These are phyloP conservation scores for Nannochloris sp. DNA, from an alignment of 139 green algal genomes.

Conservation along the genomic window DNA sequence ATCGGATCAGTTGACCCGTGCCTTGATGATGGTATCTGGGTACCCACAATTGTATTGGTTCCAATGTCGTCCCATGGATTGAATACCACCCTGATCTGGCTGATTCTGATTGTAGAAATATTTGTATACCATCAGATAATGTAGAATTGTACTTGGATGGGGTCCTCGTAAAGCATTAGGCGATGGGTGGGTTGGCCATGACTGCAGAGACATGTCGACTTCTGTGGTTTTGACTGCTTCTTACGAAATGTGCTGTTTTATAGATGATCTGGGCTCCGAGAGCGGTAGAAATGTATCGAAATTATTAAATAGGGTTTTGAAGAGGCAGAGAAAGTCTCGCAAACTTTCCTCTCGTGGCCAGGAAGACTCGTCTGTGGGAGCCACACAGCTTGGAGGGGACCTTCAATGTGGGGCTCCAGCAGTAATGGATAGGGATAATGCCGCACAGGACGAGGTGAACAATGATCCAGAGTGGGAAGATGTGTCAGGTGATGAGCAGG, in stretches of 20 bases:
- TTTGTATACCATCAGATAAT: too few species aligned
- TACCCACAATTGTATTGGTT: too few species aligned
- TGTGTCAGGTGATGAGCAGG: neutral
- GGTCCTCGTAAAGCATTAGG: too few species aligned
- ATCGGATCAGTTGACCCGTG: too few species aligned
- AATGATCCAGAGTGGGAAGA: conserved; percentile 16
- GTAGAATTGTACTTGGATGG: too few species aligned
- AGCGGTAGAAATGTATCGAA: neutral
- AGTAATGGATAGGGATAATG: neutral
- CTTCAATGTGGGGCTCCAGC: neutral
- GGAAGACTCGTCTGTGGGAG: too few species aligned
- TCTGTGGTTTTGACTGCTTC: neutral
- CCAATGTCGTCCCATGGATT: too few species aligned
- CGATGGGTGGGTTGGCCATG: too few species aligned
- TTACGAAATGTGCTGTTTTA: neutral
- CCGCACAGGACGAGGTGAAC: neutral
- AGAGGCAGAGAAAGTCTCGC: neutral
- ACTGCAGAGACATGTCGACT: neutral
- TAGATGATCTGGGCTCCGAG: neutral
- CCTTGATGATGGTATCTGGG: too few species aligned
- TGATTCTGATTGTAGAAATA: too few species aligned
- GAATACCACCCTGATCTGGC: too few species aligned
- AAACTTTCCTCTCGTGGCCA: neutral
- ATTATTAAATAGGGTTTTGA: neutral
- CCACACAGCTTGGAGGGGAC: too few species aligned